Base-by-base conservation (phyloP, 306 rosid genomes). In the Citrullus colocynthis region DNA sequence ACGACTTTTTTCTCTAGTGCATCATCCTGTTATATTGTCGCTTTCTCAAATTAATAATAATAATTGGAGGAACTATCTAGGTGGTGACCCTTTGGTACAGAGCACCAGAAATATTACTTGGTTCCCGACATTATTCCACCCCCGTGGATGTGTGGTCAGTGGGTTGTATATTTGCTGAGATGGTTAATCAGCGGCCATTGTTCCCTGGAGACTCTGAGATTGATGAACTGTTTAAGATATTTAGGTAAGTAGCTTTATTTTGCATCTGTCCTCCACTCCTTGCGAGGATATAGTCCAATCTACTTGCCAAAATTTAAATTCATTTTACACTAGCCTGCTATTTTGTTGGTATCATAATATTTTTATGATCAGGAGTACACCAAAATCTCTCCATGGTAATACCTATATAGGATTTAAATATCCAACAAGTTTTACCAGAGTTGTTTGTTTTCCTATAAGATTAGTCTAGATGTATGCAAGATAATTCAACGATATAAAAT, bases 141-240 rank as follows among this genome's bases (percentile, higher is more conserved):
- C 99, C 99, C 6, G 99, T 95, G 61, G 99, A 95, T 85, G 90
- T 95, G 71, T 95, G 99, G 99, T 95, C 99, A 5, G 99, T 95
- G 82, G 99, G 99, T 74, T 95, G 99, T 81, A 95, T 95, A 87
- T 95, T 92, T 89, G 97, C 99, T 58, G 99, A 95, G 93, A 95
- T 95, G 99, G 85, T 93, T 82, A 95, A 92, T 84, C 91, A 88
- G 60, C 87, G 90, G 13, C 96, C 99, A 54, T 85, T 95, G n/a
- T 95, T 95, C 85, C 97, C 97, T 54, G 99, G 99, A 69, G 99
- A 95, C 84, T 95, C 99, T 18, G 99, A 95, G 89, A 95, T 95
- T 82, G 99, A 95, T 83, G 99, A 95, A 82, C 84, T 95, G 87
- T 92, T 90, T 81, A 95, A 89, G 86, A 95, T 94, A 86, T 94